Conservation (phyloP, 2,329 filamentous ascomycete species). For the Anthostomella pinea region DNA sequence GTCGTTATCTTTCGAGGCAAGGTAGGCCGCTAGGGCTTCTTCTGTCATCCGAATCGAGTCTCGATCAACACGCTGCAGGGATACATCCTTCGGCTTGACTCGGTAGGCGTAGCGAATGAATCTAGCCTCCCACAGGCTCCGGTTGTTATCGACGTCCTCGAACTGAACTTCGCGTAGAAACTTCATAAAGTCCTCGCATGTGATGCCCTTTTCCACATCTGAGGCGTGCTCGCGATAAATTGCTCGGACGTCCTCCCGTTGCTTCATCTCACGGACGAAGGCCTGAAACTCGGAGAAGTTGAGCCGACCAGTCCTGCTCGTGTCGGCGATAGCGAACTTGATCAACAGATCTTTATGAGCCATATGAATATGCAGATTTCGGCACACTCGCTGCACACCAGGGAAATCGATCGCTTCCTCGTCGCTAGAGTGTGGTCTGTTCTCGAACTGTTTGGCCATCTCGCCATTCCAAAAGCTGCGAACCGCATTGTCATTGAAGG, state of each 20-base stretch:
- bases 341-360: slow-evolving; percentile 69
- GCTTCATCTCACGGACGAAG: slow-evolving; percentile 80
- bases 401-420: slow-evolving; percentile 73
- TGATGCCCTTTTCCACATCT: slow-evolving; percentile 63
- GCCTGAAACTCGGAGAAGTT: slow-evolving; percentile 78
- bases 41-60: slow-evolving; percentile 67
- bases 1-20: slow-evolving; percentile 72
- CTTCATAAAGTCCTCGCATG: slow-evolving; percentile 66
- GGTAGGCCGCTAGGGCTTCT: slow-evolving; percentile 72
- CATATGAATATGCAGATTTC: slow-evolving; percentile 88
- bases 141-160: slow-evolving; percentile 69
- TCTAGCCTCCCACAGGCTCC: slow-evolving; percentile 63
- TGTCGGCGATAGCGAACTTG: slow-evolving; percentile 73
- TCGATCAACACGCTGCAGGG: slow-evolving; percentile 41
- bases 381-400: slow-evolving; percentile 80
- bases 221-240: slow-evolving; percentile 65
- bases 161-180: slow-evolving; percentile 75
- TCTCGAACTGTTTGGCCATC: slow-evolving; percentile 67
- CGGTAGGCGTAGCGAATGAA: slow-evolving; percentile 70
- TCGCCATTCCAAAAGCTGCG: slow-evolving; percentile 82
- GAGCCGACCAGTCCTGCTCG: slow-evolving; percentile 61
- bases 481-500: slow-evolving; percentile 79
- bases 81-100: slow-evolving; percentile 46
- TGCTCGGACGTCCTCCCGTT: slow-evolving; percentile 73
- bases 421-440: slow-evolving; percentile 47